A percentile compares a stretch with the other conserved stretches of the same genome.
These are phyloP conservation scores for Botrytis aclada DNA, from an alignment of 2,329 filamentous ascomycete genomes.

Conservation along the genomic window DNA sequence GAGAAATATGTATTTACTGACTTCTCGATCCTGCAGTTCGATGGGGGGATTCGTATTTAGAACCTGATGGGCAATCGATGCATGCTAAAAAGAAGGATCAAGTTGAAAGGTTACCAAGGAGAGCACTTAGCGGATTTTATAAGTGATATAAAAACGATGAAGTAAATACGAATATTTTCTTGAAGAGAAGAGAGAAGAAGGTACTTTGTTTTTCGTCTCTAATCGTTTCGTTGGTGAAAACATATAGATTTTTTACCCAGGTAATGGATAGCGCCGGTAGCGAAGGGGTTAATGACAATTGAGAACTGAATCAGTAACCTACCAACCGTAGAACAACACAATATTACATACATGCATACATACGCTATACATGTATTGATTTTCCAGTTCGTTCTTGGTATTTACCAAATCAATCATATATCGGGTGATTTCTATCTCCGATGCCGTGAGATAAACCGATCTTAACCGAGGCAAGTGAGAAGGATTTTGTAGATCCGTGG, in stretches of 20 bases:
- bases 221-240: neutral
- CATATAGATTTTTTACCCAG: neutral
- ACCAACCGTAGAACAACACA: neutral
- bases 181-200: neutral
- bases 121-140: conserved; percentile 8
- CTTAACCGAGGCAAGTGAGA: conserved; percentile 13
- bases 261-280: neutral
- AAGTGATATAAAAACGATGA: neutral
- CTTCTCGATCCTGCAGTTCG: neutral
- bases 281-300: neutral
- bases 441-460: conserved; percentile 9
- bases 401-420: neutral
- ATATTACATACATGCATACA: neutral
- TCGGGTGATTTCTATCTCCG: neutral
- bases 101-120: neutral
- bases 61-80: neutral
- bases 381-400: neutral
- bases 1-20: neutral
- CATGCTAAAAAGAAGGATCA: neutral
- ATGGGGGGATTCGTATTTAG: neutral
- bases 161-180: neutral
- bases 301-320: neutral
- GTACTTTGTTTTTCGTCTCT: neutral
- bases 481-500: conserved; percentile 3
- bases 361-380: neutral